Evolutionary conservation across 345 rosid genomes (phyloP).

Genomic region (Iberis pinnata): DNA sequence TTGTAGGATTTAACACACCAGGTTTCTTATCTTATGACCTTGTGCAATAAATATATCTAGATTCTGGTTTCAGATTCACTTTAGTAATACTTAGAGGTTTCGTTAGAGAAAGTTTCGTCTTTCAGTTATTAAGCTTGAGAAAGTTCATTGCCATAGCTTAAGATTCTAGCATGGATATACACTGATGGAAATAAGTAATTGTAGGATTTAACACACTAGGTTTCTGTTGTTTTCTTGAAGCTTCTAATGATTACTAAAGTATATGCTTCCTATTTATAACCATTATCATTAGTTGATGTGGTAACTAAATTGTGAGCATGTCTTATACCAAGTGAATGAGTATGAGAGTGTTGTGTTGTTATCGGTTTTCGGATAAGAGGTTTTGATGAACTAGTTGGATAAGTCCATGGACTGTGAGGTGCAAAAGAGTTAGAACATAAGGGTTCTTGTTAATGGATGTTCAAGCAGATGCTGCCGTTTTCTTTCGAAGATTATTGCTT

Average conservation of each 20-base stretch:
- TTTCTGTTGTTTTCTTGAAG: not conserved
- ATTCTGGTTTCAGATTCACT: not conserved
- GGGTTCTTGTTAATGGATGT: too few species aligned
- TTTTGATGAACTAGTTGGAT: constrained; percentile 2
- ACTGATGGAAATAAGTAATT: not conserved
- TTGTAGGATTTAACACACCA: too few species aligned
- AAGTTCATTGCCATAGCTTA: not conserved
- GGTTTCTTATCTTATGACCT: not conserved
- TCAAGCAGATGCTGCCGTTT: too few species aligned
- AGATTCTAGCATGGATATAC: not conserved
- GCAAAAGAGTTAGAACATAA: too few species aligned
- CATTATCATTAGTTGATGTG: too few species aligned
- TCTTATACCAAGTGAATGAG: not conserved
- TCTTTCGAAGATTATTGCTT: too few species aligned
- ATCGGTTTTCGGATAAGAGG: not conserved
- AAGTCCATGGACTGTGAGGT: not conserved
- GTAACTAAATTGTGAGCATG: not conserved
- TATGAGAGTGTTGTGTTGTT: not conserved
- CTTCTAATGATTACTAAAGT: not conserved
- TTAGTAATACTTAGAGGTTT: not conserved
- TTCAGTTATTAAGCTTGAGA: not conserved
- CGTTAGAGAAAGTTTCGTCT: not conserved
- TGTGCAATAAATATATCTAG: not conserved
- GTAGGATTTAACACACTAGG: too few species aligned
- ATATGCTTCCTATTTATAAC: too few species aligned